These are phyloP conservation scores for Leucocoprinus birnbaumii DNA, from an alignment of 768 basidiomycete genomes.

Conservation along the genomic window DNA sequence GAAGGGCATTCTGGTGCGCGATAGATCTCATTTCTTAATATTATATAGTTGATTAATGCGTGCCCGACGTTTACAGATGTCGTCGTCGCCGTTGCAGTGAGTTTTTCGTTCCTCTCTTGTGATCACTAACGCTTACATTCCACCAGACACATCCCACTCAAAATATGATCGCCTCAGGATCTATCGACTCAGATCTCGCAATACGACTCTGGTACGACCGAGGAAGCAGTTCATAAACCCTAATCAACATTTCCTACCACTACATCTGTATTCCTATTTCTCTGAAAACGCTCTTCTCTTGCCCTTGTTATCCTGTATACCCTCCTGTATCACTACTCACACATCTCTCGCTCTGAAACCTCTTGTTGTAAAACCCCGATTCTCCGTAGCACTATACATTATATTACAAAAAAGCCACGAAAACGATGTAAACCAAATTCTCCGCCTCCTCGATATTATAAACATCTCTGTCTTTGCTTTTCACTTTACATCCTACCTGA, in stretches of 20 bases:
- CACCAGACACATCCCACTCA: constrained; percentile 78
- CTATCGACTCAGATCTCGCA: constrained; percentile 78
- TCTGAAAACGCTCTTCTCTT: not conserved
- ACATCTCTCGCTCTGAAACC: not conserved
- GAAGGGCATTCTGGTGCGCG: constrained; percentile 69
- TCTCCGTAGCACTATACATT: constrained; percentile 1
- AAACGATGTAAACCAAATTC: too few relatives aligned
- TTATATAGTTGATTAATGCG: not conserved
- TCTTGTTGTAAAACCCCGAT: not conserved
- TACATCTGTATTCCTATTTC: constrained; percentile 10
- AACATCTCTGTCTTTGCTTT: too few relatives aligned
- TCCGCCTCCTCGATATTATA: too few relatives aligned
- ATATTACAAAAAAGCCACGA: not conserved
- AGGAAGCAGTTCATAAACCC: constrained; percentile 21
- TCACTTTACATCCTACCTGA: too few relatives aligned
- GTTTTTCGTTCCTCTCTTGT: constrained; percentile 17
- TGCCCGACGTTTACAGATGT: constrained; percentile 56
- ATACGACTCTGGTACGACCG: constrained; percentile 83
- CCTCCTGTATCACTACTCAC: not conserved
- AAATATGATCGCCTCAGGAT: constrained; percentile 86
- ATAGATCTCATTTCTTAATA: not conserved
- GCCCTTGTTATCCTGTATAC: not conserved
- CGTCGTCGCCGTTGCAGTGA: constrained; percentile 78
- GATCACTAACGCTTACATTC: constrained; percentile 12
- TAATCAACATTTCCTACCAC: not conserved